Evolutionary conservation across 257 asterid genomes (phyloP).

Genomic region (Paraleonurus japonicus): DNA sequence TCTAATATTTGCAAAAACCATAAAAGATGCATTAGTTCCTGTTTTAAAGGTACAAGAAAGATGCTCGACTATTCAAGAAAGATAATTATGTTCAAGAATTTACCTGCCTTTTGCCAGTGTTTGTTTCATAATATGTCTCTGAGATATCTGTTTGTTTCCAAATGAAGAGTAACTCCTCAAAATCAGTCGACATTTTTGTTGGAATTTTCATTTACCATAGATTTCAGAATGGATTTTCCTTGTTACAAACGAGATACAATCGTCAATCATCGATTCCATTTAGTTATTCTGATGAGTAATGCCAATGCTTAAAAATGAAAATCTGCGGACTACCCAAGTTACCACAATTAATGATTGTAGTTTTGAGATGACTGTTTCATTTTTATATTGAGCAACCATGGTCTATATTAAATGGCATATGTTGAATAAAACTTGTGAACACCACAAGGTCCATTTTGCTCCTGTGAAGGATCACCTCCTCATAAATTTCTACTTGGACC

Average conservation of each 20-base stretch:
- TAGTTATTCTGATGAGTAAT: background rate
- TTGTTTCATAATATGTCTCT: background rate
- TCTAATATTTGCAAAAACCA: background rate
- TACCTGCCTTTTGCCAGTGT: background rate
- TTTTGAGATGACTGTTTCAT: background rate
- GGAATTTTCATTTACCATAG: background rate
- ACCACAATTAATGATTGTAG: background rate
- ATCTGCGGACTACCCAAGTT: background rate
- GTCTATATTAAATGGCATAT: background rate
- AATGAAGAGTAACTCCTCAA: background rate
- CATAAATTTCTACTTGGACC: background rate
- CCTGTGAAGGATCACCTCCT: background rate
- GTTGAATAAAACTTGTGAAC: background rate
- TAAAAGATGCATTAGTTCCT: background rate
- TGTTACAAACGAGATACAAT: background rate
- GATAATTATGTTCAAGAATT: background rate
- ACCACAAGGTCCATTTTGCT: background rate
- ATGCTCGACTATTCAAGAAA: background rate
- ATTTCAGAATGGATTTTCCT: background rate
- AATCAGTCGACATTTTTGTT: background rate
- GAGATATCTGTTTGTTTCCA: background rate
- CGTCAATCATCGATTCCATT: background rate
- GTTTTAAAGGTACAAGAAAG: background rate
- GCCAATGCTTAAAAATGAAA: background rate
- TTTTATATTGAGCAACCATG: background rate